A percentile compares a stretch with the other conserved stretches of the same genome.
phyloP scores from a whole-genome alignment of 192 early-diverging fungal species.

The Coemansia sp. region DNA sequence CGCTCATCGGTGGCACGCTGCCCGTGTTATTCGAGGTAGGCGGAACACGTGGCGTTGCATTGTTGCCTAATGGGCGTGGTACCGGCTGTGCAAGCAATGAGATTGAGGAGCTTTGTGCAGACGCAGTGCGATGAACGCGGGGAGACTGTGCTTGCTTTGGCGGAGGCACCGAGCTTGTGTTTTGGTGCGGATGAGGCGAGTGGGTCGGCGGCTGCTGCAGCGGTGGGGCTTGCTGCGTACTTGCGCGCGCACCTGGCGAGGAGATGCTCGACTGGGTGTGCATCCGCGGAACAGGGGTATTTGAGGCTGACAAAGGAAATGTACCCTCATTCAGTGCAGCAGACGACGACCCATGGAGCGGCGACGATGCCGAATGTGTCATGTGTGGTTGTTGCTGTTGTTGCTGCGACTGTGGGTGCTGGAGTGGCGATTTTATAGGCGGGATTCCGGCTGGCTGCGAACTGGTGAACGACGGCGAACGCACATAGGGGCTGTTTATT shows the following conservation, averaged over 20 bases:
- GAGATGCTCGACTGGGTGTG: slow-evolving; percentile 21
- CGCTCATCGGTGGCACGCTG: not conserved
- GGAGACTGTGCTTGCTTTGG: slow-evolving; percentile 38
- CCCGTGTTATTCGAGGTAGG: not conserved
- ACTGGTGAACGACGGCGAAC: slow-evolving; percentile 44
- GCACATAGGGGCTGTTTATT: slow-evolving; percentile 32
- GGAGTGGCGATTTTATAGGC: slow-evolving; percentile 25
- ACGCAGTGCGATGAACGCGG: slow-evolving; percentile 32
- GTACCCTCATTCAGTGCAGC: slow-evolving; percentile 21
- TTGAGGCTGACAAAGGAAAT: slow-evolving; percentile 19
- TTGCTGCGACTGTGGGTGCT: slow-evolving; percentile 8
- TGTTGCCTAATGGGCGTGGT: slow-evolving; percentile 12
- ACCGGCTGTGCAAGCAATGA: slow-evolving; percentile 24
- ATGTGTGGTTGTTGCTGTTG: slow-evolving; percentile 18
- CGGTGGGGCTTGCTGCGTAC: not conserved
- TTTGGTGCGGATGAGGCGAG: slow-evolving; percentile 40
- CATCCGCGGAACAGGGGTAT: slow-evolving; percentile 31
- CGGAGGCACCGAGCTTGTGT: slow-evolving; percentile 44
- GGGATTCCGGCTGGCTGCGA: slow-evolving; percentile 17
- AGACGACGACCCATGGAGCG: slow-evolving; percentile 22
- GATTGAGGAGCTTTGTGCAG: slow-evolving; percentile 34
- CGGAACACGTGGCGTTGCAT: not conserved
- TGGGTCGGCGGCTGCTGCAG: slow-evolving; percentile 24
- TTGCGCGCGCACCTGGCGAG: slow-evolving; percentile 38
- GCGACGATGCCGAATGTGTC: slow-evolving; percentile 30